A percentile compares a stretch with the other conserved stretches of the same genome.
Conservation (phyloP, 2,329 filamentous ascomycete genomes). For the Kalmusia sp. region DNA sequence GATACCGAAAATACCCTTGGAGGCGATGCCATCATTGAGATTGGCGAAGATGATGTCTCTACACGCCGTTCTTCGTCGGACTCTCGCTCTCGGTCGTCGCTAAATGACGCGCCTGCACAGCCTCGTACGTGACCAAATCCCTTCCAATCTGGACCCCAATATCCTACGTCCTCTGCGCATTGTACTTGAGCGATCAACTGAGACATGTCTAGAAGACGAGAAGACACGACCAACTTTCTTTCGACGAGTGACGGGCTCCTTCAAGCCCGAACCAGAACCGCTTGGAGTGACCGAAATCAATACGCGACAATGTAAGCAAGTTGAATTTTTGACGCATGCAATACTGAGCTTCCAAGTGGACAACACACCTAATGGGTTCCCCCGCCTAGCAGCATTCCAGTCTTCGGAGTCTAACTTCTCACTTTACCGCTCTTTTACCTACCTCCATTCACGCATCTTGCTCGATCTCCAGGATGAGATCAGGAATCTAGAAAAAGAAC, state of each 20-base stretch:
- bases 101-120: slow-evolving; percentile 33
- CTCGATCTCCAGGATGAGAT: slow-evolving; percentile 49
- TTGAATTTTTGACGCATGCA: not conserved
- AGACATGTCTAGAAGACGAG: slow-evolving; percentile 23
- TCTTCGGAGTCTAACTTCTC: slow-evolving; percentile 49
- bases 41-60: slow-evolving; percentile 26
- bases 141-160: slow-evolving; percentile 22
- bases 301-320: slow-evolving; percentile 40
- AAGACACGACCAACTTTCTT: slow-evolving; percentile 34
- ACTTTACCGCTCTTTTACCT: slow-evolving; percentile 49
- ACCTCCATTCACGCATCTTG: slow-evolving; percentile 48
- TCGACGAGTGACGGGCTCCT: slow-evolving; percentile 36
- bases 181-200: slow-evolving; percentile 12
- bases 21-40: slow-evolving; percentile 42
- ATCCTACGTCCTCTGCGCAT: not conserved
- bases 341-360: slow-evolving; percentile 34
- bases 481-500: slow-evolving; percentile 43
- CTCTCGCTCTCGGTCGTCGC: slow-evolving; percentile 16
- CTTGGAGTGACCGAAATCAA: slow-evolving; percentile 37
- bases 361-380: slow-evolving; percentile 47
- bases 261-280: slow-evolving; percentile 39
- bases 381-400: slow-evolving; percentile 48
- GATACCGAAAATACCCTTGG: slow-evolving; percentile 35
- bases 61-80: slow-evolving; percentile 18
- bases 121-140: slow-evolving; percentile 34